Evolutionary conservation across 805 yeast species (phyloP), one percentile per base, ranked within the genome.

Genomic region (Yarrowia sp.): DNA sequence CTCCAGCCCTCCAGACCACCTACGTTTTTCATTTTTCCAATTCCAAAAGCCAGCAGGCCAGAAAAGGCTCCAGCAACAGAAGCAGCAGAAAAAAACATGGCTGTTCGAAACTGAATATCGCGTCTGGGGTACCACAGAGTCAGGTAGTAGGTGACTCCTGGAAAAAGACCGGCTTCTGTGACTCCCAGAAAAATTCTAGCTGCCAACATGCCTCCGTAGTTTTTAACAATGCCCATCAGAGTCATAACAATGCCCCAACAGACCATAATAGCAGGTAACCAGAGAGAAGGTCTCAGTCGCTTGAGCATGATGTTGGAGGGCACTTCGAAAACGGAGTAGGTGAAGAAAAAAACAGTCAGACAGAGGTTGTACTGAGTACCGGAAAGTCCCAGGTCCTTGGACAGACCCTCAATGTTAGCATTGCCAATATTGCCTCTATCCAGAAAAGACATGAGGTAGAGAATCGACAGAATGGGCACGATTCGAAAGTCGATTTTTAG

Each of bases 21-120:
- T 22, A 43, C 65, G 43, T 49, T 68, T 35, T 84, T 72, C 43
- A 73, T 70, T 43, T 77, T 71, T 67, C 75, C 80, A 51, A 84
- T 79, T n/a, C 83, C 83, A 19, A 84, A 84, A 70, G 83, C 87
- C 41, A 84, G 76, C 66, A 83, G 82, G 54, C 89, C 87, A 0
- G 88, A 79, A n/a, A 87, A 82, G 68, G 85, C 78, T 43, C 68
- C 46, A 1, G 77, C 78, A 1, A 75, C 73, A 2, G 67, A 68
- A 7, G 74, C 74, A 9, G 75, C 73, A 21, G 63, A 59, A 5
- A 72, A 71, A 59, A 71, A 74, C 28, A 75, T 51, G 11, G 74
- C 69, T 4, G 74, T 64, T 35, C 77, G 68, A 33, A 70, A 73
- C 32, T 72, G 67, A 33, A 74, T 58, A 51, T 74, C 77, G 17